Evolutionary conservation across 768 basidiomycete species (phyloP).

Genomic region (Lactarius hatsudake): DNA sequence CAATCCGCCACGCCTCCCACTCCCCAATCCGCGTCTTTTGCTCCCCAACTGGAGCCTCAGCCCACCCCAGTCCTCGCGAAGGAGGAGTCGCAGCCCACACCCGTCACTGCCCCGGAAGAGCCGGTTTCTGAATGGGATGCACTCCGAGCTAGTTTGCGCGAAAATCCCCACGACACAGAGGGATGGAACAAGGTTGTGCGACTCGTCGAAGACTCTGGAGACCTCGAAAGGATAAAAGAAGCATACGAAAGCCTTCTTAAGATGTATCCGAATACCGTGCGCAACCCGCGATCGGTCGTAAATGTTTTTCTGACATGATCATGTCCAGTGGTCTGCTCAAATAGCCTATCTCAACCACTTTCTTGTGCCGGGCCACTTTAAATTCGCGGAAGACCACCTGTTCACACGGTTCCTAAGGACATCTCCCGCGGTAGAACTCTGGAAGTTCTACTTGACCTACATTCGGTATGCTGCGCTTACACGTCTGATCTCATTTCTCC

Average conservation of each 20-base stretch:
- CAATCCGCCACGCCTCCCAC: slow-evolving; percentile 20
- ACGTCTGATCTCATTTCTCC: slow-evolving; percentile 17
- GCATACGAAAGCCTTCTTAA: slow-evolving; percentile 81
- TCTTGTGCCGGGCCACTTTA: slow-evolving; percentile 61
- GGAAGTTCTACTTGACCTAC: slow-evolving; percentile 92
- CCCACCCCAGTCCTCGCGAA: slow-evolving; percentile 16
- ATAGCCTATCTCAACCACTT: slow-evolving; percentile 82
- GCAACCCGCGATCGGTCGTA: slow-evolving; percentile 39
- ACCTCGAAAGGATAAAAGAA: slow-evolving; percentile 75
- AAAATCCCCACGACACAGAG: slow-evolving; percentile 73
- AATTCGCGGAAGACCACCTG: slow-evolving; percentile 71
- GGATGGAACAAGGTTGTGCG: slow-evolving; percentile 76
- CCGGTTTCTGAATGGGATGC: slow-evolving; percentile 67
- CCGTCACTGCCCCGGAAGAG: slow-evolving; percentile 10
- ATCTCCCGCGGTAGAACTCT: slow-evolving; percentile 86
- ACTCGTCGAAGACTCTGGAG: slow-evolving; percentile 70
- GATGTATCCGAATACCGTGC: slow-evolving; percentile 89
- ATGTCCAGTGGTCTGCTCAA: slow-evolving; percentile 69
- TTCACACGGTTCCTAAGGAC: slow-evolving; percentile 84
- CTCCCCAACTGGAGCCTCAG: slow-evolving; percentile 12
- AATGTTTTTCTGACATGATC: slow-evolving; percentile 30
- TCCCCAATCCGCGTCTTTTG: slow-evolving; percentile 16
- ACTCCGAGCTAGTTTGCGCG: slow-evolving; percentile 56
- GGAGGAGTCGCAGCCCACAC: slow-evolving; percentile 29
- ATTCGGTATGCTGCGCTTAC: slow-evolving; percentile 51